Evolutionary conservation across 495 filamentous ascomycete genomes (phyloP).

Genomic region (Daldinia decipiens): DNA sequence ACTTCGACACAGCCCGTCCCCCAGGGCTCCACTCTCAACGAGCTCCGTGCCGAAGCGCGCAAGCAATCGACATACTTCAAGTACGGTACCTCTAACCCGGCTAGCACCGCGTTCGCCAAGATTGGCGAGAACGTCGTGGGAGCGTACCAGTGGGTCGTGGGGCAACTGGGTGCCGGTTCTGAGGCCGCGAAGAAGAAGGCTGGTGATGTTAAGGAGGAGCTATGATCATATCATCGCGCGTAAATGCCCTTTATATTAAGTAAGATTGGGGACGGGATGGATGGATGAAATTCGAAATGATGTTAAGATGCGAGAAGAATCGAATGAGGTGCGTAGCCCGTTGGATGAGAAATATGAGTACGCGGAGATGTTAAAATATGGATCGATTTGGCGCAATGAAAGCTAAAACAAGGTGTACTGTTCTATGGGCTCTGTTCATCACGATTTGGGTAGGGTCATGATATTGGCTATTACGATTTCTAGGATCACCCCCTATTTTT

Average conservation of each 20-base stretch:
- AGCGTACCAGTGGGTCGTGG: slow-evolving; percentile 66
- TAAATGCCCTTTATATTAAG: background rate
- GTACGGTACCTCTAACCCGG: slow-evolving; percentile 76
- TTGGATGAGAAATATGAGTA: background rate
- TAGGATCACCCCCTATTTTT: no score
- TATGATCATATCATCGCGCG: slow-evolving; percentile 34
- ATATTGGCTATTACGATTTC: no score
- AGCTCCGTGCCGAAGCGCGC: slow-evolving; percentile 73
- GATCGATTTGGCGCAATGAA: background rate
- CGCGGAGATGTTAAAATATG: background rate
- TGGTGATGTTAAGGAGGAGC: slow-evolving; percentile 52
- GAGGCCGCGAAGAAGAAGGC: slow-evolving; percentile 70
- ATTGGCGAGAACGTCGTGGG: slow-evolving; percentile 62
- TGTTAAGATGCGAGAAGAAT: background rate
- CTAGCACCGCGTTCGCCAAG: slow-evolving; percentile 72
- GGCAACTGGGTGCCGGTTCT: slow-evolving; percentile 68
- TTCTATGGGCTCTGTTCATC: background rate
- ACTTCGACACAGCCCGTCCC: slow-evolving; percentile 54
- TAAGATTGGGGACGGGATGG: background rate
- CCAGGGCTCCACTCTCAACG: slow-evolving; percentile 67
- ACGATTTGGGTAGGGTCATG: background rate
- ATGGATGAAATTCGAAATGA: background rate
- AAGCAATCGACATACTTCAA: slow-evolving; percentile 79
- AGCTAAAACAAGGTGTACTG: background rate
- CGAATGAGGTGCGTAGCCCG: background rate